These are phyloP conservation scores for Penicillium egyptiacum DNA, from an alignment of 495 filamentous ascomycete genomes.

Conservation along the genomic window DNA sequence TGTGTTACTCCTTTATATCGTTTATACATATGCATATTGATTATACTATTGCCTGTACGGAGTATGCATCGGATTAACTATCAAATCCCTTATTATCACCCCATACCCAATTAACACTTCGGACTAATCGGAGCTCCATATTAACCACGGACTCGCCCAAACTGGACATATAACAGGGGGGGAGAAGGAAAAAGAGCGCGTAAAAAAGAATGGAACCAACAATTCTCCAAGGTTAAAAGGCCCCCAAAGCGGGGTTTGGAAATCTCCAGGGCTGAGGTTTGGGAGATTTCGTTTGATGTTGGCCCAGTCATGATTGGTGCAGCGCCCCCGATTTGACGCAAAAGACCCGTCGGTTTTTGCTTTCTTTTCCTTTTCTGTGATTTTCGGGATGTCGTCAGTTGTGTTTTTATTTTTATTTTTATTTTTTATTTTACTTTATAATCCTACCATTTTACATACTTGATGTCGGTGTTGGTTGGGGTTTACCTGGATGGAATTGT, in stretches of 20 bases:
- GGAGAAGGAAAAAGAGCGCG: not conserved
- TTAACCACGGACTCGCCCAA: not conserved
- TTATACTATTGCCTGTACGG: not conserved
- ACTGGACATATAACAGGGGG: not conserved
- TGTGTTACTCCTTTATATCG: too few relatives aligned
- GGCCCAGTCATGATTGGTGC: not conserved
- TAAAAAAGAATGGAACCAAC: not conserved
- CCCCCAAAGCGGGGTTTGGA: slow-evolving; percentile 10
- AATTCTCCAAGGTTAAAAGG: not conserved
- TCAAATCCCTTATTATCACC: not conserved
- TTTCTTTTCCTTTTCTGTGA: not conserved
- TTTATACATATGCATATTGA: not conserved
- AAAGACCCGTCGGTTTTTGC: not conserved
- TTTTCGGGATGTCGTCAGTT: not conserved
- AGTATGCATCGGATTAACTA: not conserved
- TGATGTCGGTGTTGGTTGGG: too few relatives aligned
- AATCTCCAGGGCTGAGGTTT: slow-evolving; percentile 1
- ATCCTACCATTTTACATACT: not conserved
- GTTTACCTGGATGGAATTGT: too few relatives aligned
- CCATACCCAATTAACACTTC: not conserved
- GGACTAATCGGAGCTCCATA: slow-evolving; percentile 1
- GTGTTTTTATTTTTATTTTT: not conserved
- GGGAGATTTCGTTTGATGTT: not conserved
- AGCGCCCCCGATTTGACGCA: not conserved
- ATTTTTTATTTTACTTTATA: not conserved